These are phyloP conservation scores for Ramaria sp. DNA, from an alignment of 768 basidiomycete genomes.

Conservation along the genomic window DNA sequence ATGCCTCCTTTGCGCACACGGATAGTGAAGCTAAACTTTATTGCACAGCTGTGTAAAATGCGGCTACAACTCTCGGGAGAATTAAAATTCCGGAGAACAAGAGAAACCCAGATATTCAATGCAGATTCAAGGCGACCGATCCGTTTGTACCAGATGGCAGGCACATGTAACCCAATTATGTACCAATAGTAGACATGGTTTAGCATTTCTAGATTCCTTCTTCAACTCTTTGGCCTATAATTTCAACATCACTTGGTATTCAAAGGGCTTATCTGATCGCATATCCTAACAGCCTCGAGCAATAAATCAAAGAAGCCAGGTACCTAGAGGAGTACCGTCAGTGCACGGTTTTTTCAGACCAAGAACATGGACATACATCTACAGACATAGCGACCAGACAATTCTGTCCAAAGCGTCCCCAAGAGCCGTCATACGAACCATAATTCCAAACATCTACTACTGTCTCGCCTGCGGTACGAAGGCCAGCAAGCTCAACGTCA, in stretches of 20 bases:
- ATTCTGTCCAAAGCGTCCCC: conserved; percentile 69
- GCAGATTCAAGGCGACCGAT: no score
- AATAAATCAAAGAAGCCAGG: conserved; percentile 55
- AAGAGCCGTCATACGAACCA: conserved; percentile 37
- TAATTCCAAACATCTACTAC: conserved; percentile 72
- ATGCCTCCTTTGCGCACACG: not conserved
- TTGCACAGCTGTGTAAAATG: conserved; percentile 3
- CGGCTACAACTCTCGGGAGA: conserved; percentile 7
- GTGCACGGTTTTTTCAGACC: not conserved
- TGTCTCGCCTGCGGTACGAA: conserved; percentile 64
- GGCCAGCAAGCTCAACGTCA: conserved; percentile 67
- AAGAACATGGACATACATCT: conserved; percentile 37
- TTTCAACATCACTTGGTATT: conserved; percentile 23
- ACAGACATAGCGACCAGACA: conserved; percentile 59
- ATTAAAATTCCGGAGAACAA: not conserved
- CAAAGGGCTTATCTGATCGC: conserved; percentile 51
- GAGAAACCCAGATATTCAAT: not conserved
- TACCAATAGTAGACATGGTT: not conserved
- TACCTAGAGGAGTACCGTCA: conserved; percentile 32
- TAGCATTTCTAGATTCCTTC: not conserved
- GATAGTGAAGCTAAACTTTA: not conserved
- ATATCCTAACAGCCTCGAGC: conserved; percentile 44
- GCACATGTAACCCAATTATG: no score
- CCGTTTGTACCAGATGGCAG: no score
- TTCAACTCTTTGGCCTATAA: not conserved